Evolutionary conservation across 2,329 filamentous ascomycete species (phyloP), one percentile per base, ranked within the genome.

Genomic region (Ophiosphaerella narmari): DNA sequence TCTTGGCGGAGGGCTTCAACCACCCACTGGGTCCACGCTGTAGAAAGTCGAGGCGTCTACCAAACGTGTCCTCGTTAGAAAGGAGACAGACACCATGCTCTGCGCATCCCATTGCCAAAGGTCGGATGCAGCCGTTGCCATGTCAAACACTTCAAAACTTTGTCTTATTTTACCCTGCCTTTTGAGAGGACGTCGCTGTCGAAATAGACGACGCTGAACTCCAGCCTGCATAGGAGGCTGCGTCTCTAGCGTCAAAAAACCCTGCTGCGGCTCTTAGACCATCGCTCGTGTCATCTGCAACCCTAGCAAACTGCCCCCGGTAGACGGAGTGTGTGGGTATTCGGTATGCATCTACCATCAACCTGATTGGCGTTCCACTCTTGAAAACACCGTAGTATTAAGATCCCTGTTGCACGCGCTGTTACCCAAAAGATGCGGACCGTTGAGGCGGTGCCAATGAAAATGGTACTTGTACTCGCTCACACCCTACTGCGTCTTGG

Each of bases 391-490:
- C 58, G 57, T 54, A 64, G 57, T 56, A 49, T 41, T 57, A 58
- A 55, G 46, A 48, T 39, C 33, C 40, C 52, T 57, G 59, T 60
- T 62, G 59, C 52, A 54, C 56, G 52, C 45, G 48, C 56, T 50
- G 59, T 62, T 40, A 46, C 52, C 57, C 60, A 59, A 52, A 64
- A 55, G 48, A 57, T 52, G 54, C 57, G 54, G 59, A 50, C 54
- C 54, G 54, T 49, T 38, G 39, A 52, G 53, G 50, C 47, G 55
- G 53, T 57, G 54, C 50, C 39, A 44, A 36, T 39, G 43, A 36
- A 50, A 39, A 23, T 50, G 52, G 49, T 65, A 65, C 62, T 62
- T 64, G 67, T 64, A 68, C 55, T 50, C 49, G 52, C 44, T 42
- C 55, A 43, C 47, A 50, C 43, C 59, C 53, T 54, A 46, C 49